A percentile compares a stretch with the other conserved stretches of the same genome.
These are phyloP conservation scores for Cryptosporidium baileyi DNA, from an alignment of 169 alveolate genomes.

Conservation along the genomic window DNA sequence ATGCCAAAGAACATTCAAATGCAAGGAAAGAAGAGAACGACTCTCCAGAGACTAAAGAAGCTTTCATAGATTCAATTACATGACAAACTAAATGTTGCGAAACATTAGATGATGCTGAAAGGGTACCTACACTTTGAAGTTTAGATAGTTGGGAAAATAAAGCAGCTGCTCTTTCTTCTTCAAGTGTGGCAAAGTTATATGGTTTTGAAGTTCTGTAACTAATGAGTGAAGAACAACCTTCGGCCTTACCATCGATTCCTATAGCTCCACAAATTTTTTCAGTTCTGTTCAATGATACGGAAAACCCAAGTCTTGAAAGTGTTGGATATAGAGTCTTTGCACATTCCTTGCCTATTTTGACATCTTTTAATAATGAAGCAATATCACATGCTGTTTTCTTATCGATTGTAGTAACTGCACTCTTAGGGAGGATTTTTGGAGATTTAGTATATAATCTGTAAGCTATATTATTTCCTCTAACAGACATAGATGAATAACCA, in stretches of 20 bases:
- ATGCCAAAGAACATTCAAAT: slow-evolving; percentile 59
- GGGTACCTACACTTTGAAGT: background rate
- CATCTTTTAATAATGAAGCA: slow-evolving; percentile 15
- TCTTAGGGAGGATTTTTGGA: slow-evolving; percentile 48
- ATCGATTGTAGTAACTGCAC: slow-evolving; percentile 25
- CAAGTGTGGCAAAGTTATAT: background rate
- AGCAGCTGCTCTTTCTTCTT: slow-evolving; percentile 4
- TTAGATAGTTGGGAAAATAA: background rate
- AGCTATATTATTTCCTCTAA: slow-evolving; percentile 8
- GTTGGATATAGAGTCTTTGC: slow-evolving; percentile 36
- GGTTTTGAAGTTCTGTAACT: slow-evolving; percentile 37
- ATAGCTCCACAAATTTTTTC: slow-evolving; percentile 58
- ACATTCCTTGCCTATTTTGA: slow-evolving; percentile 24
- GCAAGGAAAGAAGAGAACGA: slow-evolving; percentile 26
- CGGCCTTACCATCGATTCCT: slow-evolving; percentile 41
- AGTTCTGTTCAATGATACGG: slow-evolving; percentile 32
- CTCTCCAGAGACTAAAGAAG: slow-evolving; percentile 4
- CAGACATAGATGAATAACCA: slow-evolving; percentile 30
- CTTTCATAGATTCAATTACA: slow-evolving; percentile 62
- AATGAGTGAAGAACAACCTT: slow-evolving; percentile 22
- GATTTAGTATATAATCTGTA: slow-evolving; percentile 22
- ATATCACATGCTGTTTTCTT: slow-evolving; percentile 50
- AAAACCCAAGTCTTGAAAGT: slow-evolving; percentile 37
- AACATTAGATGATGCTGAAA: background rate
- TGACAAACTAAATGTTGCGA: slow-evolving; percentile 35